phyloP scores from a whole-genome alignment of 2,329 filamentous ascomycete species.

The Colletotrichum zoysiae region DNA sequence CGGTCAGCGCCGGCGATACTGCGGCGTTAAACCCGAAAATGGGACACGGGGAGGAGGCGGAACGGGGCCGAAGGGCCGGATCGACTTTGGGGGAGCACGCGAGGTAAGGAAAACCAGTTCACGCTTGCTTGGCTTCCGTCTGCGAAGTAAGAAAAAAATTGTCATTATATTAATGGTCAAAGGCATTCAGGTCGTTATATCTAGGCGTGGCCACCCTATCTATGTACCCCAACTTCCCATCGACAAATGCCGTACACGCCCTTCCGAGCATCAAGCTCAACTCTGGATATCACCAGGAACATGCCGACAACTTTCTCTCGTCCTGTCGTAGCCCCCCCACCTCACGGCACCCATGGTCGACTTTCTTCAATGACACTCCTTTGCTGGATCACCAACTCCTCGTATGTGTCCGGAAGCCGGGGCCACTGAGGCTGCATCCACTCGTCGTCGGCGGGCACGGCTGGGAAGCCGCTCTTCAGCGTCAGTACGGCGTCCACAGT shows the following conservation, averaged over 20 bases:
- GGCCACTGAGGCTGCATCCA: slow-evolving; percentile 41
- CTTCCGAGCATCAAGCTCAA: slow-evolving; percentile 11
- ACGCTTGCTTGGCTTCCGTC: neutral
- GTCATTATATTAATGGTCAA: slow-evolving; percentile 7
- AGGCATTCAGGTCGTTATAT: slow-evolving; percentile 19
- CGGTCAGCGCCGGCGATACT: slow-evolving; percentile 11
- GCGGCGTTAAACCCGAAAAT: neutral
- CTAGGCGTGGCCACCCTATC: neutral
- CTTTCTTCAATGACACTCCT: slow-evolving; percentile 28
- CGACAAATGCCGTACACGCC: neutral
- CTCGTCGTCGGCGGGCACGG: slow-evolving; percentile 35
- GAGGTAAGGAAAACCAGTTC: neutral
- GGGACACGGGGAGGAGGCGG: too few species aligned
- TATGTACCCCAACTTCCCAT: neutral
- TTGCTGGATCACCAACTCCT: slow-evolving; percentile 39
- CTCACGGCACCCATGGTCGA: slow-evolving; percentile 14
- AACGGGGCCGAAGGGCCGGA: too few species aligned
- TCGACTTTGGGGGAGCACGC: neutral
- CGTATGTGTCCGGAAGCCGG: slow-evolving; percentile 37
- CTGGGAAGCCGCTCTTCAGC: slow-evolving; percentile 26
- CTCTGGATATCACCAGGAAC: slow-evolving; percentile 9
- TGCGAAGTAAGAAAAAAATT: neutral
- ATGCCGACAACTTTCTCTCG: neutral
- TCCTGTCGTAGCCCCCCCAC: neutral
- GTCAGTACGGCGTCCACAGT: slow-evolving; percentile 38